These are phyloP conservation scores for Trichoderma sp. DNA, from an alignment of 2,329 filamentous ascomycete species.

Conservation along the genomic window DNA sequence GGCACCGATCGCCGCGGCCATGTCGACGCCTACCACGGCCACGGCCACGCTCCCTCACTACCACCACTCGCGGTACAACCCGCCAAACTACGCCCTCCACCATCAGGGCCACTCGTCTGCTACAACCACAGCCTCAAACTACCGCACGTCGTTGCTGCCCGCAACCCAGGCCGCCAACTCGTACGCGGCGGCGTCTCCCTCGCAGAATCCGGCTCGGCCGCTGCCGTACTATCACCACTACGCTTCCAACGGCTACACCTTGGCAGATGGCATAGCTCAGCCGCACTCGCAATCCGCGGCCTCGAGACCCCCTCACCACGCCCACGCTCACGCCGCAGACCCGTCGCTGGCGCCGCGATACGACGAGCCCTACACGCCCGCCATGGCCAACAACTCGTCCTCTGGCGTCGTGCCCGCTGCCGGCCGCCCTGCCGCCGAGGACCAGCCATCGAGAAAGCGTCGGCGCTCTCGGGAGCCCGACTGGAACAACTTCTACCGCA, in stretches of 20 bases:
- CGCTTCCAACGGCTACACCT: conserved; percentile 38
- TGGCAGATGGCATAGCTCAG: conserved; percentile 42
- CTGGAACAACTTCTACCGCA: conserved; percentile 81
- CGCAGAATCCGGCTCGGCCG: conserved; percentile 36
- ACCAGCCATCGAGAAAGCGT: conserved; percentile 51
- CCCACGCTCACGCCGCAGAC: conserved; percentile 29
- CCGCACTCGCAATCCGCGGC: conserved; percentile 39
- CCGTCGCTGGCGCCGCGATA: conserved; percentile 36
- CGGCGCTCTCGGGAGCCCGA: conserved; percentile 68
- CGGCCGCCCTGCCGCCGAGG: conserved; percentile 33
- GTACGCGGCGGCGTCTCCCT: conserved; percentile 34
- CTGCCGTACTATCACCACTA: conserved; percentile 37
- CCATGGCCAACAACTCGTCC: conserved; percentile 33
- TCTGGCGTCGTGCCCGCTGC: conserved; percentile 36
- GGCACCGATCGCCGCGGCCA: conserved; percentile 40
- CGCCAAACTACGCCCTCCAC: conserved; percentile 54
- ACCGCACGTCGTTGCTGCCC: conserved; percentile 35
- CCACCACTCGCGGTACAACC: conserved; percentile 69
- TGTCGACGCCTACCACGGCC: conserved; percentile 82
- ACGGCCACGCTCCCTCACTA: conserved; percentile 73
- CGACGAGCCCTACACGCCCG: conserved; percentile 32
- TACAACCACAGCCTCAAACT: conserved; percentile 38
- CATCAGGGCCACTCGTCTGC: conserved; percentile 38
- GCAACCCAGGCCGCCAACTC: conserved; percentile 4
- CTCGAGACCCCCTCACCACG: conserved; percentile 39